Conservation (phyloP, 495 filamentous ascomycete species). For the Choiromyces venosus region DNA sequence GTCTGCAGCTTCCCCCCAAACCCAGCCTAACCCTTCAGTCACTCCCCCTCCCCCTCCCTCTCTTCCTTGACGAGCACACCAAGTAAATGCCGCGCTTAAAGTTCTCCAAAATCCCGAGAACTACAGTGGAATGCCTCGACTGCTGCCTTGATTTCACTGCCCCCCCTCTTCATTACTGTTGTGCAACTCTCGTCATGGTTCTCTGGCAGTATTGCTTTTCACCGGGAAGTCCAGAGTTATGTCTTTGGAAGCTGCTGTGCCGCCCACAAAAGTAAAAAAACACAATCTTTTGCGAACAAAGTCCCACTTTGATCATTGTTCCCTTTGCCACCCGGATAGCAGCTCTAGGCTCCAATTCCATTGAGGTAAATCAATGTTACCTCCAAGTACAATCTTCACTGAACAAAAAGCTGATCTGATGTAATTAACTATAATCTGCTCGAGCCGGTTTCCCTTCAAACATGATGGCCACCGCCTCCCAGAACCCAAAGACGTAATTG, state of each 20-base stretch:
- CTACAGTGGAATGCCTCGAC: constrained; percentile 30
- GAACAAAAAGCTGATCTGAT: constrained; percentile 33
- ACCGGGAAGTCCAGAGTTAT: constrained; percentile 27
- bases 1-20: constrained; percentile 31
- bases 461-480: constrained; percentile 35
- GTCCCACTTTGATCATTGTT: constrained; percentile 22
- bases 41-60: constrained; percentile 3
- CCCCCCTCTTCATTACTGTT: constrained; percentile 28
- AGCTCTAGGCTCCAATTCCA: constrained; percentile 12
- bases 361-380: constrained; percentile 21
- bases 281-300: constrained; percentile 24
- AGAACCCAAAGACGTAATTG: constrained; percentile 30
- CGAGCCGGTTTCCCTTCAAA: constrained; percentile 34
- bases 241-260: constrained; percentile 31
- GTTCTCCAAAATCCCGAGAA: constrained; percentile 29
- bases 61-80: constrained; percentile 27
- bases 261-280: constrained; percentile 30
- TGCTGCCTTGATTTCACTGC: constrained; percentile 35
- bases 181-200: constrained; percentile 29
- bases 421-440: constrained; percentile 30
- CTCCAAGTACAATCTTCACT: constrained; percentile 23
- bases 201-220: constrained; percentile 25
- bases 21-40: constrained; percentile 15
- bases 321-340: constrained; percentile 23
- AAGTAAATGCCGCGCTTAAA: constrained; percentile 40